phyloP scores from a whole-genome alignment of 1,284 basidiomycete genomes.

The Tilletiopsis washingtonensis region DNA sequence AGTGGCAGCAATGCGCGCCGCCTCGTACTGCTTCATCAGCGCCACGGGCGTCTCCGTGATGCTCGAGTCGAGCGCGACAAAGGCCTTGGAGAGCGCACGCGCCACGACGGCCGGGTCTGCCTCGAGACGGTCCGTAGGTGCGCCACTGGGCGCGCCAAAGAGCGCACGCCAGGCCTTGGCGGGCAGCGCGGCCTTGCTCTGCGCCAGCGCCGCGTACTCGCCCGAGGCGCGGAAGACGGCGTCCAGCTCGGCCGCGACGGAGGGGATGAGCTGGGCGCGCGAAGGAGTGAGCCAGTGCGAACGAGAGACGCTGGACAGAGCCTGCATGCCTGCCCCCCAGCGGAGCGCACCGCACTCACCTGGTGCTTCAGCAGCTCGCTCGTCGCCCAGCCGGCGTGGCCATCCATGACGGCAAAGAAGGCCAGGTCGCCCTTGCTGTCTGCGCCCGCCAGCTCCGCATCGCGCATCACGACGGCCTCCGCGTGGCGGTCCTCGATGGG shows the following conservation, averaged over 20 bases:
- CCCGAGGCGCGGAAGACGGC: constrained; percentile 50
- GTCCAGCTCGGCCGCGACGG: constrained; percentile 69
- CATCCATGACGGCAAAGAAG: constrained; percentile 85
- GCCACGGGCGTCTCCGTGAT: constrained; percentile 67
- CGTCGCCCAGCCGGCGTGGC: constrained; percentile 77
- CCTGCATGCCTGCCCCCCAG: no score
- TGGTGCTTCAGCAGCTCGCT: constrained; percentile 74
- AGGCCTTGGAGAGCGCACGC: constrained; percentile 67
- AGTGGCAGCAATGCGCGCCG: constrained; percentile 3
- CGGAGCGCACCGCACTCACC: not conserved
- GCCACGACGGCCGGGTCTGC: constrained; percentile 53
- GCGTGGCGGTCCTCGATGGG: constrained; percentile 44
- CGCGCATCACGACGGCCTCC: constrained; percentile 44
- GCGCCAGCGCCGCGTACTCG: constrained; percentile 40
- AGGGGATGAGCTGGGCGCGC: constrained; percentile 60
- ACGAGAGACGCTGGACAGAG: no score
- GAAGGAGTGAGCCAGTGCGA: not conserved
- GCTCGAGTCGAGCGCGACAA: constrained; percentile 68
- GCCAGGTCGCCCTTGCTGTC: constrained; percentile 41
- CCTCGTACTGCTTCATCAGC: constrained; percentile 55
- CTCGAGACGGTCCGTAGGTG: no score
- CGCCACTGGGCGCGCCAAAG: constrained; percentile 19
- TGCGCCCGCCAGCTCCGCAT: constrained; percentile 22
- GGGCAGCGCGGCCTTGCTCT: constrained; percentile 36
- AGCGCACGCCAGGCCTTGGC: constrained; percentile 35